Conservation (phyloP, 768 basidiomycete genomes). For the Suillus subaureus region DNA sequence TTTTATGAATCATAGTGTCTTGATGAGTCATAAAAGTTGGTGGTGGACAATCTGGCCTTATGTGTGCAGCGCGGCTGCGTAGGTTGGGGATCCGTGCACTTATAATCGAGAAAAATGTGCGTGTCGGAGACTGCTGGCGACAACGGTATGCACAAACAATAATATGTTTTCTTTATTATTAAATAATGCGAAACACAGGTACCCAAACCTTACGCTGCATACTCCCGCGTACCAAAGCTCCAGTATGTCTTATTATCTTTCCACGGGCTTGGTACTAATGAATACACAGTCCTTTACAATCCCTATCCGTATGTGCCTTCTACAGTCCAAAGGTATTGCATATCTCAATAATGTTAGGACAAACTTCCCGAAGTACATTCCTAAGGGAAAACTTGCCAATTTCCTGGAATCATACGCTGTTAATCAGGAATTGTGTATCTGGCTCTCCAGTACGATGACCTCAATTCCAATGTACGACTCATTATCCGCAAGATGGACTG, state of each 20-base stretch:
- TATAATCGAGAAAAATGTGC: conserved; percentile 51
- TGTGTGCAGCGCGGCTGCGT: conserved; percentile 60
- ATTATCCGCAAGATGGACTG: background rate
- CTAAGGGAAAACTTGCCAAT: conserved; percentile 45
- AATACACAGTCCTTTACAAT: conserved; percentile 42
- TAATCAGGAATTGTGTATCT: conserved; percentile 55
- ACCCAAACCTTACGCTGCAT: conserved; percentile 33
- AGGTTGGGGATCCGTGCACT: conserved; percentile 51
- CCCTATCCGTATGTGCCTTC: conserved; percentile 49
- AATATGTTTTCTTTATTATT: conserved; percentile 49
- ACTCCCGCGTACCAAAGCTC: conserved; percentile 52
- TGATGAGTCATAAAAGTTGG: conserved; percentile 40
- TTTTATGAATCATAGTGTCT: background rate
- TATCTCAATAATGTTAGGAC: background rate
- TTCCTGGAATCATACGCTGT: conserved; percentile 62
- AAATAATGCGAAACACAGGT: background rate
- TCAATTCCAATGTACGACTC: conserved; percentile 20
- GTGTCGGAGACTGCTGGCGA: conserved; percentile 54
- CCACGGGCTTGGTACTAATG: background rate
- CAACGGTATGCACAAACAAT: conserved; percentile 49
- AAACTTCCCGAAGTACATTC: background rate
- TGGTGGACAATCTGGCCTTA: conserved; percentile 63
- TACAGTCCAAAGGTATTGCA: conserved; percentile 35
- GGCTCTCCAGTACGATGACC: conserved; percentile 47
- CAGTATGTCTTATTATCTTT: conserved; percentile 32